Evolutionary conservation across 345 rosid species (phyloP).

Genomic region (Populus deltoides): DNA sequence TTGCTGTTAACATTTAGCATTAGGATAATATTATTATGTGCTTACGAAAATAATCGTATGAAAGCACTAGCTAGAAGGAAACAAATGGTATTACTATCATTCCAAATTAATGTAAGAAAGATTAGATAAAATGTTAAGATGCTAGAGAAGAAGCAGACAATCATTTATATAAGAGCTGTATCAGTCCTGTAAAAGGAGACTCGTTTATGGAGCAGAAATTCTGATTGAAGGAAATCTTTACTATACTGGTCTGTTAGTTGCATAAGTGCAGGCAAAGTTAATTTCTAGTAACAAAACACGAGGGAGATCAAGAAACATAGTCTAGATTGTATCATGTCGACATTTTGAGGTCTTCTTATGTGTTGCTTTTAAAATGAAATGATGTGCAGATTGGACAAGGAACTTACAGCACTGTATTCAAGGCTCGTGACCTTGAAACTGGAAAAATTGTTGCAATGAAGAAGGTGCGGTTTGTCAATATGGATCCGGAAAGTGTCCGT

Average conservation of each 20-base stretch:
- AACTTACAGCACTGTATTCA: slow-evolving; percentile 84
- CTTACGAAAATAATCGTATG: background rate
- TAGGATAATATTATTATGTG: background rate
- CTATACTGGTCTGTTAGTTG: background rate
- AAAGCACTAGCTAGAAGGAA: background rate
- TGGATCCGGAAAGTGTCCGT: slow-evolving; percentile 90
- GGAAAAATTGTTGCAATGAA: slow-evolving; percentile 81
- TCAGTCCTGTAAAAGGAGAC: background rate
- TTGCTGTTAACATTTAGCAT: background rate
- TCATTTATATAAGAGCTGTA: background rate
- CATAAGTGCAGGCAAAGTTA: background rate
- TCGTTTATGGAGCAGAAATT: background rate
- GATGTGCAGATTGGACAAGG: slow-evolving; percentile 90
- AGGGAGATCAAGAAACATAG: background rate
- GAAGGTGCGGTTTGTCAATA: slow-evolving; percentile 79
- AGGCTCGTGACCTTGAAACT: slow-evolving; percentile 67
- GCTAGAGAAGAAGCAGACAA: background rate
- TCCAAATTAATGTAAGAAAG: background rate
- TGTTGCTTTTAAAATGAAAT: background rate
- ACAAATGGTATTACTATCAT: background rate
- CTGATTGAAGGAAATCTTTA: background rate
- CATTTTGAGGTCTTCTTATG: background rate
- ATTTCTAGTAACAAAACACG: background rate
- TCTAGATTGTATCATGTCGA: background rate
- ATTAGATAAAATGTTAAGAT: background rate